These are phyloP conservation scores for Mayamaea pseudoterrestris DNA, from an alignment of 108 stramenopile genomes.

Conservation along the genomic window DNA sequence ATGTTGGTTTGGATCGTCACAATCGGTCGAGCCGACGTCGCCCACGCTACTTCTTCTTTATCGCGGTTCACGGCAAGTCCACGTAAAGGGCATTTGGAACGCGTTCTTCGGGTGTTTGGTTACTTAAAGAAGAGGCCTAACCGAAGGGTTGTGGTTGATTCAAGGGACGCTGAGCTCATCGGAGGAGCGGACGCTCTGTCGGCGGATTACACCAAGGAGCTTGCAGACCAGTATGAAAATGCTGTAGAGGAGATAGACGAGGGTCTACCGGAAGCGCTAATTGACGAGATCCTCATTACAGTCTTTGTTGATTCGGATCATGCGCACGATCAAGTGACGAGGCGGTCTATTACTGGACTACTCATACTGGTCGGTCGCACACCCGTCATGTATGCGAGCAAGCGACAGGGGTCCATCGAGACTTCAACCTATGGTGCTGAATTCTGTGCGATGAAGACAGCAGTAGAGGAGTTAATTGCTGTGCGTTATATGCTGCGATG, in stretches of 20 bases:
- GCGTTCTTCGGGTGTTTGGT: conserved; percentile 12
- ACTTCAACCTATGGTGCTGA: conserved; percentile 12
- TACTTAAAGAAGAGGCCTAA: conserved; percentile 11
- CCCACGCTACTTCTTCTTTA: conserved; percentile 17
- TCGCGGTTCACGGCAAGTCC: conserved; percentile 20
- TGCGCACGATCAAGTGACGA: conserved; percentile 10
- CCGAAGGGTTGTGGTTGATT: conserved; percentile 6
- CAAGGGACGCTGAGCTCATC: not conserved
- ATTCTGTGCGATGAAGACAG: conserved; percentile 6
- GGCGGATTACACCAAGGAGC: not conserved
- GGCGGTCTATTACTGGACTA: conserved; percentile 13
- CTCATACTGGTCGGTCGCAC: conserved; percentile 15
- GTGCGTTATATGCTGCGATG: conserved; percentile 9
- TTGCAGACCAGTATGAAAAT: conserved; percentile 3
- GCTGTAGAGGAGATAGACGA: conserved; percentile 6
- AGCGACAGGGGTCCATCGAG: conserved; percentile 10
- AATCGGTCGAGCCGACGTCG: conserved; percentile 31
- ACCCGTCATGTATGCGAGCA: conserved; percentile 9
- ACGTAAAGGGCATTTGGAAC: conserved; percentile 23
- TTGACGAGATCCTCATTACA: too few species aligned
- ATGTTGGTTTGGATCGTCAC: conserved; percentile 19
- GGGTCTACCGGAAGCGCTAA: not conserved
- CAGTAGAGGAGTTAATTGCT: conserved; percentile 9
- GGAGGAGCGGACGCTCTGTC: not conserved
- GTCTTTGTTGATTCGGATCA: conserved; percentile 22